Base-by-base conservation (phyloP, 441 rosid species). In the Euphorbia schlechtendalii region DNA sequence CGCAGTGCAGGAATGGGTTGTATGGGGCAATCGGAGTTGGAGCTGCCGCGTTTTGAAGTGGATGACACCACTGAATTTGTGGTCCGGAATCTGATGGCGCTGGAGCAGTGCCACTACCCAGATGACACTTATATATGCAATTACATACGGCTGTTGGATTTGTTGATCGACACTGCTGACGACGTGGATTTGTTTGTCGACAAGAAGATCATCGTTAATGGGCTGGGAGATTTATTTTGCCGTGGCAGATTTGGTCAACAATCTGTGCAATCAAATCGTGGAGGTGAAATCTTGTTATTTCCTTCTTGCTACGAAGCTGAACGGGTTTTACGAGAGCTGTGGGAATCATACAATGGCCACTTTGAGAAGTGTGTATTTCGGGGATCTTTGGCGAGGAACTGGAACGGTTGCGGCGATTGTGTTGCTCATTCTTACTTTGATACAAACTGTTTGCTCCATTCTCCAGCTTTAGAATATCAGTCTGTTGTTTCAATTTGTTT, bases 51-150 rank as follows among this genome's bases (percentile, higher is more conserved):
- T 48, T 52, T 77, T 25, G 32, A 36, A 17, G 18, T 74, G 4
- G 61, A 68, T n/a, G 78, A 69, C 43, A 34, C 56, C 8, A 74
- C 72, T 0, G 78, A 78, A 55, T 56, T 46, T 9, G 53, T 70
- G 10, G 63, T 71, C 2, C 68, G 78, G 20, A 75, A 75, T 71
- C 57, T 75, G 27, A 71, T 75, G 61, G 78, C 78, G 2, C 56
- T 71, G 1, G 78, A 75, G 41, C 78, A 75, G 17, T 75, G 78
- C 11, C 80, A 70, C 46, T 77, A 72, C 56, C 73, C 77, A 6
- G 27, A 15, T 20, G 40, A 74, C 9, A 52, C 70, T 1, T 68
- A 64, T 62, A 51, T 80, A 8, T 73, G 77, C 67, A 68, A 56
- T 30, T 75, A 71, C 59, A 34, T 69, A 13, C 25, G 71, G 24